Evolutionary conservation across 345 rosid genomes (phyloP).

Genomic region (Acer yangbiense): DNA sequence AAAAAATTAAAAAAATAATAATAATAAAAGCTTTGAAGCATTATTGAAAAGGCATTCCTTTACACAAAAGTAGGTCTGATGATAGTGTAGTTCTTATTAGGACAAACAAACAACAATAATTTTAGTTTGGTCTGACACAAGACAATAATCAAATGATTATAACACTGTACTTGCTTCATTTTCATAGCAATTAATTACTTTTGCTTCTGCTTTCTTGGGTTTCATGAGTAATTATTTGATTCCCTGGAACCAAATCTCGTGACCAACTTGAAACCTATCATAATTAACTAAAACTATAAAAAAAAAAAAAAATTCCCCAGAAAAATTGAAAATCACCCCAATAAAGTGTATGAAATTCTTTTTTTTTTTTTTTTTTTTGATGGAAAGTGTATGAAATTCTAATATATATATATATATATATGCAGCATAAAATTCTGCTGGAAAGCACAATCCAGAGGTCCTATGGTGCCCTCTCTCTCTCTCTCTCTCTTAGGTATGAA

Average conservation of each 20-base stretch:
- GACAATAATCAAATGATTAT: constrained; percentile 25
- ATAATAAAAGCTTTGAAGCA: constrained; percentile 8
- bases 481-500: not conserved
- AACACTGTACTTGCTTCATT: constrained; percentile 20
- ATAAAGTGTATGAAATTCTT: not conserved
- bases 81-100: constrained; percentile 10
- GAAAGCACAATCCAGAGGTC: not conserved
- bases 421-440: not conserved
- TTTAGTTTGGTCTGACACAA: constrained; percentile 16
- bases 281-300: not conserved
- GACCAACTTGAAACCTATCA: constrained; percentile 11
- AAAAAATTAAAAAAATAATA: too few species aligned
- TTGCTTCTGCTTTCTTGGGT: constrained; percentile 5
- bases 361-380: too few species aligned
- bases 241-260: constrained; percentile 14
- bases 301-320: not conserved
- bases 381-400: constrained; percentile 1
- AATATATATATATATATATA: not conserved
- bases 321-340: not conserved
- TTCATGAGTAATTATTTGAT: constrained; percentile 13
- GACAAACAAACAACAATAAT: constrained; percentile 28
- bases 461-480: not conserved
- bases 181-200: not conserved
- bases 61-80: constrained; percentile 11
- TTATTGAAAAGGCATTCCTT: constrained; percentile 16